Percentiles rank a stretch among this genome's conserved stretches.
Conservation (phyloP, 2,329 filamentous ascomycete species). For the Clathrospora elynae region DNA sequence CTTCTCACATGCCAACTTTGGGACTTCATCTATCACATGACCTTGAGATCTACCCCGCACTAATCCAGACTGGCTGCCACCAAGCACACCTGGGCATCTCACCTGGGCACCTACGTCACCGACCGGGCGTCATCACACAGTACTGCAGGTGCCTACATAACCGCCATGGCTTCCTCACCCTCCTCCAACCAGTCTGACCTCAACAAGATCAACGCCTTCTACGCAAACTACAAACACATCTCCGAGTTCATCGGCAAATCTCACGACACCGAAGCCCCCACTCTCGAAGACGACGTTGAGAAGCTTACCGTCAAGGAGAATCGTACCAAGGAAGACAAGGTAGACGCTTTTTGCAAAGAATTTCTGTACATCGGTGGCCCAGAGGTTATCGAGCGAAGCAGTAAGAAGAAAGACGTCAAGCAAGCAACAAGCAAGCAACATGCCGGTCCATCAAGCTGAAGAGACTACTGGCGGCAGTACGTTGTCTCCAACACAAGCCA, state of each 20-base stretch:
- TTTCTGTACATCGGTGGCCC: constrained; percentile 18
- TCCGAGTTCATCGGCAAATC: constrained; percentile 3
- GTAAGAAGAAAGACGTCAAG: constrained; percentile 8
- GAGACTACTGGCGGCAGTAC: constrained; percentile 49
- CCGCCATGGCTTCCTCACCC: constrained; percentile 16
- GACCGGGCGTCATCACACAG: constrained; percentile 19
- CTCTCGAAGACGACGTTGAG: constrained; percentile 12
- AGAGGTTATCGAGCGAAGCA: constrained; percentile 2
- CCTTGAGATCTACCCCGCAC: constrained; percentile 7
- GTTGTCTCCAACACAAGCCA: constrained; percentile 16
- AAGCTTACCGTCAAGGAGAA: constrained; percentile 13
- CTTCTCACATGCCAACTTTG: too few relatives aligned
- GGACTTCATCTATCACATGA: too few relatives aligned
- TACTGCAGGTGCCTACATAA: constrained; percentile 25
- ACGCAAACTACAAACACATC: constrained; percentile 3
- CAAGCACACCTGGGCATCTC: background rate
- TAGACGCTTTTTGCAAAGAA: constrained; percentile 10
- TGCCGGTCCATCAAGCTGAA: constrained; percentile 52
- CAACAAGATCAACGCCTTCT: constrained; percentile 13
- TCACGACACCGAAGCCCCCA: constrained; percentile 1
- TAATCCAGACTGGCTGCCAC: constrained; percentile 8
- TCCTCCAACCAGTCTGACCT: constrained; percentile 5
- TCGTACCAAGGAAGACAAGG: background rate
- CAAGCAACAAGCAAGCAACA: constrained; percentile 32
- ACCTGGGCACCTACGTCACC: constrained; percentile 34